These are phyloP conservation scores for Acrocalymma vagum DNA, from an alignment of 2,329 filamentous ascomycete species.

Conservation along the genomic window DNA sequence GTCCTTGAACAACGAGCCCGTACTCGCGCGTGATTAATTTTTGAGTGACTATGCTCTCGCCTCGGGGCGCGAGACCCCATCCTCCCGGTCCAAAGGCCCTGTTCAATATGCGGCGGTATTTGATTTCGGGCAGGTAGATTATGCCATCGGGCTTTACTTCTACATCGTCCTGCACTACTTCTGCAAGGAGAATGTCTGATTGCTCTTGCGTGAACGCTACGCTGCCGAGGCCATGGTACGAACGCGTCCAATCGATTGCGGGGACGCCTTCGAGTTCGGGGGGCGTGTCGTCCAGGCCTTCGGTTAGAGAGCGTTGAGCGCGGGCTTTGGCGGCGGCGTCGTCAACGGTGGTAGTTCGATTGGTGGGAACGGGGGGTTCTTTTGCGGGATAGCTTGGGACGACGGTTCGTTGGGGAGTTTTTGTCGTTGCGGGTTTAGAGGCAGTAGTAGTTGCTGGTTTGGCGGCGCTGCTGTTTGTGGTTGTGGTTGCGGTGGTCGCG, in stretches of 20 bases:
- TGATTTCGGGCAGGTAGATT: slow-evolving; percentile 96
- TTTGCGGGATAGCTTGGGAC: slow-evolving; percentile 33
- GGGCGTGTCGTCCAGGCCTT: slow-evolving; percentile 59
- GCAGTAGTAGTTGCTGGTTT: slow-evolving; percentile 23
- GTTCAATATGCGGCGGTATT: slow-evolving; percentile 92
- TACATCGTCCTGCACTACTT: slow-evolving; percentile 76
- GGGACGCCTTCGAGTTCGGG: slow-evolving; percentile 58
- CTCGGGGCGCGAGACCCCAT: slow-evolving; percentile 91
- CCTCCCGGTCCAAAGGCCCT: slow-evolving; percentile 91
- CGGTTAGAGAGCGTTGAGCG: slow-evolving; percentile 53
- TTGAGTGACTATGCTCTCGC: slow-evolving; percentile 84
- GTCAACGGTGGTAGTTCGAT: slow-evolving; percentile 37
- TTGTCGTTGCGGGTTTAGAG: slow-evolving; percentile 20
- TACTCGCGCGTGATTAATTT: slow-evolving; percentile 89
- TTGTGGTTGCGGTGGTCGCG: slow-evolving; percentile 21
- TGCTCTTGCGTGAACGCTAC: slow-evolving; percentile 76
- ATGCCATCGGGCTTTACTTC: slow-evolving; percentile 99
- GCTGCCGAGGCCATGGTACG: slow-evolving; percentile 80
- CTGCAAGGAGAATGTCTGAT: slow-evolving; percentile 71
- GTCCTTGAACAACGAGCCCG: slow-evolving; percentile 84
- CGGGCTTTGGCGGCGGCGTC: slow-evolving; percentile 33
- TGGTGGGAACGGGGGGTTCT: slow-evolving; percentile 44
- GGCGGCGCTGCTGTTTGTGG: slow-evolving; percentile 14
- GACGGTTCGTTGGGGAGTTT: slow-evolving; percentile 34
- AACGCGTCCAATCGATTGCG: slow-evolving; percentile 81